A percentile compares a stretch with the other conserved stretches of the same genome.
These are phyloP conservation scores for Lyophyllum decastes DNA, from an alignment of 768 basidiomycete genomes.

Conservation along the genomic window DNA sequence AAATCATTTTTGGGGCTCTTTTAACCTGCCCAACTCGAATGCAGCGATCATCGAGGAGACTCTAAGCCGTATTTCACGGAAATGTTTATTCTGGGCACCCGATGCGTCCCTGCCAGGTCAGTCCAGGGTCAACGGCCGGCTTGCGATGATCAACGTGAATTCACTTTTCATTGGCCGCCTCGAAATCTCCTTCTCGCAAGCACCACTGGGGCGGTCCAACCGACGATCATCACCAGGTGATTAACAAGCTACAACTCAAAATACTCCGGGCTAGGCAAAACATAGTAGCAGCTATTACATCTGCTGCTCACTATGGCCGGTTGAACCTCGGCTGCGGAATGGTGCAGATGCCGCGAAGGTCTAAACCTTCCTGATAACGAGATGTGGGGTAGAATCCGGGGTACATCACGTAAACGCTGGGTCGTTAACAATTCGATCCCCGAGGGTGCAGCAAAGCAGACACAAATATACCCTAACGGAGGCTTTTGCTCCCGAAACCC, in stretches of 20 bases:
- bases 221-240: neutral
- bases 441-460: neutral
- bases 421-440: neutral
- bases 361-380: neutral
- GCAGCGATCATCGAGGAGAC: neutral
- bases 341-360: constrained; percentile 1
- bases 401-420: neutral
- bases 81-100: neutral
- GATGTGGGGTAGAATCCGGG: neutral
- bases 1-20: neutral
- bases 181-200: neutral
- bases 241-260: neutral
- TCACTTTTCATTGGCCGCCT: neutral
- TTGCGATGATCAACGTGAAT: neutral
- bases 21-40: neutral
- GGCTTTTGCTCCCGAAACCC: neutral
- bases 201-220: neutral
- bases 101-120: neutral
- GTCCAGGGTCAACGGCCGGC: neutral
- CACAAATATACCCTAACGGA: neutral
- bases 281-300: neutral
- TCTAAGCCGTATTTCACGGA: neutral
- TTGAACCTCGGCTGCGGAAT: neutral
- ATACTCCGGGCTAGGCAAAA: neutral
- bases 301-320: neutral